phyloP scores from a whole-genome alignment of 257 asterid species.

The Solanum chilense region DNA sequence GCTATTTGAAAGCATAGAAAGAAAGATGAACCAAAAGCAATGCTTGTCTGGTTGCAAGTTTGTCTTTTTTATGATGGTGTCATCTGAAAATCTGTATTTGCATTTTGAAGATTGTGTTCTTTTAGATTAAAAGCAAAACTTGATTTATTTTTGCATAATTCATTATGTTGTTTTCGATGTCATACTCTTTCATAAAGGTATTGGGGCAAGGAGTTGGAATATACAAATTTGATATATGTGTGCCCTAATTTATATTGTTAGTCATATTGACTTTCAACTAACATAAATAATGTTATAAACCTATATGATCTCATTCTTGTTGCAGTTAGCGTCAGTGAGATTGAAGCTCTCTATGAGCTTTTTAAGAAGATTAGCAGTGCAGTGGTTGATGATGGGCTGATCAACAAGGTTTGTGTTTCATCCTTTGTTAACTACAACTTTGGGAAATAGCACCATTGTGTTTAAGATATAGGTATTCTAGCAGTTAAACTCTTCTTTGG shows the following conservation, averaged over 20 bases:
- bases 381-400: constrained; percentile 80
- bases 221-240: background rate
- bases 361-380: constrained; percentile 82
- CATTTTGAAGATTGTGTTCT: background rate
- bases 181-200: background rate
- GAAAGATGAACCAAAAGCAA: background rate
- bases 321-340: constrained; percentile 85
- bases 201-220: background rate
- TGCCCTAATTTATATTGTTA: background rate
- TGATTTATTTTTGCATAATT: background rate
- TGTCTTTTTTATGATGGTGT: background rate
- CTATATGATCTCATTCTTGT: background rate
- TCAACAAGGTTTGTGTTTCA: constrained; percentile 48
- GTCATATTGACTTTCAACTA: background rate
- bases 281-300: background rate
- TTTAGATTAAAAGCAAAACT: background rate
- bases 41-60: background rate
- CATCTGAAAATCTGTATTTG: background rate
- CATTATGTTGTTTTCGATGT: background rate
- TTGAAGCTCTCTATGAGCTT: constrained; percentile 78
- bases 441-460: background rate
- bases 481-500: background rate
- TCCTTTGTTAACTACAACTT: background rate
- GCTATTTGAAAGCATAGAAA: background rate
- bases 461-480: background rate